Evolutionary conservation across 441 rosid genomes (phyloP), one percentile per base, ranked within the genome.

Genomic region (Pelargonium australe): DNA sequence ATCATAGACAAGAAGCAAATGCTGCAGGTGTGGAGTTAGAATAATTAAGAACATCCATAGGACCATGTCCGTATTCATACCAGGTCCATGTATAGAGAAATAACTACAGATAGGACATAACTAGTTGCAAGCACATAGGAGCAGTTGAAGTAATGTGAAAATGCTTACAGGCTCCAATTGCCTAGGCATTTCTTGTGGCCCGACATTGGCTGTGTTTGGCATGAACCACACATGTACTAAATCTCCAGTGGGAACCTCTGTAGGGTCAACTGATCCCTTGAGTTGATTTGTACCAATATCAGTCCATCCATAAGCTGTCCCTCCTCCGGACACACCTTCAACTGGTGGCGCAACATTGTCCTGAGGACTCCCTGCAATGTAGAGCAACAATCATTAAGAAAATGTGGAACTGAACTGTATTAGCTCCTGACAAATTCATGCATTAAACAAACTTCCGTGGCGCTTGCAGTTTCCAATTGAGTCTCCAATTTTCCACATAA

Each of bases 301-400:
- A 68, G 75, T 84, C 92, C 96, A 94, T 66, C 97, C 98, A 73
- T 94, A 94, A 14, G 98, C 86, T 55, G 98, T 94, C 25, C 97
- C 97, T 79, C 98, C 98, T 55, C 98, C 98, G 43, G 98, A 91
- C 49, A 94, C 90, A 14, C 98, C 98, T 83, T 94, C 96, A 43
- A 94, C 89, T 19, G 97, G 98, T 2, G 89, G 95, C 17, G 84
- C 86, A 76, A 4, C 76, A 60, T 71, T 69, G 34, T 84, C 95
- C 75, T 81, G 94, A 57, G 77, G 77, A 76, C 71, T 82, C 60
- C 78, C 86, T 82, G 73, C 85, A 70, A 14, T 62, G 57, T 13
- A 47, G 6, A 68, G 28, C 60, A 72, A 43, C 7, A 62, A 62
- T 12, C 5, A 62, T 62, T 62, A 62, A 28, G 65, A 34, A 25